Base-by-base conservation (phyloP, 345 rosid species). In the Eucalyptus melliodora region DNA sequence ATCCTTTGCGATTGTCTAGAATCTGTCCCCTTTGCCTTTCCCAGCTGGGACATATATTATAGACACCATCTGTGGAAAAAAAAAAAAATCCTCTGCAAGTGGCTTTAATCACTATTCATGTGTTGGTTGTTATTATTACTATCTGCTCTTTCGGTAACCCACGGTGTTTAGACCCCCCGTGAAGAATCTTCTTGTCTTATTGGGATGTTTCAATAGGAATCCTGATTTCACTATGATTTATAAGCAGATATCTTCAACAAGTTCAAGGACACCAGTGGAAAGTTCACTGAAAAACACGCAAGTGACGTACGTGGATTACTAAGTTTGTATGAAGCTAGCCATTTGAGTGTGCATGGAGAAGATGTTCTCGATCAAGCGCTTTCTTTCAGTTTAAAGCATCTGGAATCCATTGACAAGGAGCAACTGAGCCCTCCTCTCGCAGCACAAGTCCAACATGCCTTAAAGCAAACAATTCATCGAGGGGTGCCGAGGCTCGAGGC, bases 181-280 rank as follows among this genome's bases (percentile, higher is more conserved):
- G 67, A 60, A 60, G 31, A 60, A 60, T 60, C 30, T 26, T 82
- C 44, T 27, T 21, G 50, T 42, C 86, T 37, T 42, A 42, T 42
- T 42, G 50, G 45, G 27, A 21, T 42, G 86, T 82, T 42, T 47
- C 50, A 62, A 27, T 62, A 27, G 69, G 15, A 62, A 62, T 27
- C 34, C 69, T 62, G 69, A 62, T 62, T 62, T 62, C 34, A 45
- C n/a, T 85, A 14, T 45, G 31, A 30, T 42, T 5, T 85, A 85
- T 11, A 65, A 15, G 47, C 90, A 93, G 93, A 92, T 37, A 82
- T 86, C 19, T 93, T 93, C 86, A 87, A 90, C 40, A 92, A 90
- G 37, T 93, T 91, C 90, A 92, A 86, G 89, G 89, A 90, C 24
- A 67, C 21, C 12, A 44, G 44, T 4, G 93, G 91, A 6, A 53